Base-by-base conservation (phyloP, 2,329 filamentous ascomycete species). In the Alternaria solani region DNA sequence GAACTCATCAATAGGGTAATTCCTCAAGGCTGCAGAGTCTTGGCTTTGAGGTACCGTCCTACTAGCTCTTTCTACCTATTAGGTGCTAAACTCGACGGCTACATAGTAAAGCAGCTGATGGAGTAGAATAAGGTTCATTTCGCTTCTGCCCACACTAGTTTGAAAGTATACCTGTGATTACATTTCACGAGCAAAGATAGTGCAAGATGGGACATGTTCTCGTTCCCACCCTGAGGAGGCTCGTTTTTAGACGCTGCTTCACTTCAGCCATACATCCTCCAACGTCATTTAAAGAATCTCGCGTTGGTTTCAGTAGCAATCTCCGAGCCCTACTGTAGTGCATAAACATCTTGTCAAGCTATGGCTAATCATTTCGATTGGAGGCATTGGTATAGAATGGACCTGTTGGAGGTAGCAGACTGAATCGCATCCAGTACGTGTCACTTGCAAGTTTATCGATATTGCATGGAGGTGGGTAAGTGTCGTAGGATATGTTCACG, bases 21-120 rank as follows among this genome's bases (percentile, higher is more conserved):
- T 36, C 0, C 6, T 12, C 14, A 30, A 30, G 9, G 0, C 11
- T 30, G 9, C 28, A 5, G 1, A 12, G 9, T 0, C 28, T 12
- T 0, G 11, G 28, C 28, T 8, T 0, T 0, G 0, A 30, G 9
- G 11, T 9, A 8, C 28, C 0, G 1, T 30, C 5, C 1, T 30
- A 30, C 28, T 30, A 30, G 28, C 28, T 30, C 28, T 5, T 12
- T 30, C 0, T 30, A 30, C 28, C 28, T 8, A 0, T 12, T 11
- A 5, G 28, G 5, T 12, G 28, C 9, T 8, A 30, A 30, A 11
- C 28, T 30, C 0, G 28, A 30, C 11, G 28, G 28, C 28, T 30
- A 30, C 11, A 30, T 30, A 11, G 7, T 11, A 4, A 30, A 3
- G 28, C 11, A 9, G 11, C 28, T 30, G 28, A 30, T 30, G 4